Conservation (phyloP, 371 early-diverging fungal species). For the Blyttiomyces sp. region DNA sequence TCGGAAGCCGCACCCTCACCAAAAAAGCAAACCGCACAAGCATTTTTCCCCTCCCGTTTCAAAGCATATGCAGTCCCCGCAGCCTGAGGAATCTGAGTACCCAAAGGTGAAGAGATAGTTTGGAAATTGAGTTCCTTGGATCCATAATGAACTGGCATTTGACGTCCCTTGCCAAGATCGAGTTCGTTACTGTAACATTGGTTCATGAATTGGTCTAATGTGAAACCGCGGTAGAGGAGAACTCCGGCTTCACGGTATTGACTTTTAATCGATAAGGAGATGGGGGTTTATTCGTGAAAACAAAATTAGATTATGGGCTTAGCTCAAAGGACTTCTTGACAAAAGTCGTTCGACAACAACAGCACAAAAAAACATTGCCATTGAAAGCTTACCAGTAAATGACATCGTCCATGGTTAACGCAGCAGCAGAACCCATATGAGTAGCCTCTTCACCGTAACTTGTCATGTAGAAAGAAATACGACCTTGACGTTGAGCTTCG, state of each 20-base stretch:
- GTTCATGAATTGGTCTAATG: conserved; percentile 89
- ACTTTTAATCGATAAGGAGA: conserved; percentile 35
- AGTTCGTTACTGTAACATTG: conserved; percentile 90
- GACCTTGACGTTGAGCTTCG: conserved; percentile 97
- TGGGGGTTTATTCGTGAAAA: conserved; percentile 2
- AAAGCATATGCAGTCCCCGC: conserved; percentile 95
- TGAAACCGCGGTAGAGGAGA: conserved; percentile 89
- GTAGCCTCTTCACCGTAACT: conserved; percentile 95
- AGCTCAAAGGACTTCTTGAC: not conserved
- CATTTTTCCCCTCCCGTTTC: conserved; percentile 73
- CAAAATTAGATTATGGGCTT: too few species aligned
- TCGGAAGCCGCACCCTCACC: conserved; percentile 97
- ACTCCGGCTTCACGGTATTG: conserved; percentile 93
- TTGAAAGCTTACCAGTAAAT: conserved; percentile 71
- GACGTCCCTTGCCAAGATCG: conserved; percentile 93
- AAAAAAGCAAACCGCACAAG: conserved; percentile 89
- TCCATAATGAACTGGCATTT: conserved; percentile 98
- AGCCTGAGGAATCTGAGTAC: conserved; percentile 98
- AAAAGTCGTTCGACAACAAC: not conserved
- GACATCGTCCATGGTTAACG: conserved; percentile 77
- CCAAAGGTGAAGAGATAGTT: conserved; percentile 95
- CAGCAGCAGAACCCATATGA: conserved; percentile 87
- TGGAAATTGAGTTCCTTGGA: conserved; percentile 81
- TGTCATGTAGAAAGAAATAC: conserved; percentile 98
- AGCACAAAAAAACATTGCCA: not conserved